Base-by-base conservation (phyloP, 768 basidiomycete species). In the Trametes coccinea region DNA sequence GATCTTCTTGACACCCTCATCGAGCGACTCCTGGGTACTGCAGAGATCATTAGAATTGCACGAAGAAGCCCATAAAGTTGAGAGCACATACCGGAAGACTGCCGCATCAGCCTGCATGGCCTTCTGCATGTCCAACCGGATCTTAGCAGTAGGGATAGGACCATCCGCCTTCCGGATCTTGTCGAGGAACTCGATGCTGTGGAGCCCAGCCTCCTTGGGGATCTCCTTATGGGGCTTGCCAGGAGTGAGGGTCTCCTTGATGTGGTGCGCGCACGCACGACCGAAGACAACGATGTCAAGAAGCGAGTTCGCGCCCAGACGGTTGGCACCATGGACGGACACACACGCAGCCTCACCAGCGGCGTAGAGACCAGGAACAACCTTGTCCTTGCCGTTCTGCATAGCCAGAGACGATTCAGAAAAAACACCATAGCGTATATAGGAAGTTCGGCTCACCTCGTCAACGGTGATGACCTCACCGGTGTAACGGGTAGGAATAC, bases 231-330 rank as follows among this genome's bases (percentile, higher is more conserved):
- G 97, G 9, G 94, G 86, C 72, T 89, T 92, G 59, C 94, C 93
- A 44, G 95, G 93, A 16, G 88, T 87, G 60, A 93, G 82, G 44
- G 83, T 98, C 57, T 96, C 93, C 67, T 86, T 88, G 74, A 98
- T 98, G 78, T 98, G 97, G 76, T 97, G 92, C 30, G 97, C 96
- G 69, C 92, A 95, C n/a, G 97, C 96, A 75, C 97, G 95, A 69
- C 97, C 97, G 70, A 98, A 99, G 67, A 98, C 97, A 75, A 98
- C 97, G 67, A 98, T 97, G 75, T 98, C 97, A 67, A 99, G 81
- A 30, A 99, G 87, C 22, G 97, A 99, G 83, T 99, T 99, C 72
- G 97, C 97, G 69, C 97, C 97, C 56, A 99, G 90, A 76, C 97
- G 95, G 81, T 99, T 99, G 66, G 97, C 97, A 65, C 97, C 97